Evolutionary conservation across 208 protist genomes (phyloP), one percentile per base, ranked within the genome.

Genomic region (Crithidia fasciculata): DNA sequence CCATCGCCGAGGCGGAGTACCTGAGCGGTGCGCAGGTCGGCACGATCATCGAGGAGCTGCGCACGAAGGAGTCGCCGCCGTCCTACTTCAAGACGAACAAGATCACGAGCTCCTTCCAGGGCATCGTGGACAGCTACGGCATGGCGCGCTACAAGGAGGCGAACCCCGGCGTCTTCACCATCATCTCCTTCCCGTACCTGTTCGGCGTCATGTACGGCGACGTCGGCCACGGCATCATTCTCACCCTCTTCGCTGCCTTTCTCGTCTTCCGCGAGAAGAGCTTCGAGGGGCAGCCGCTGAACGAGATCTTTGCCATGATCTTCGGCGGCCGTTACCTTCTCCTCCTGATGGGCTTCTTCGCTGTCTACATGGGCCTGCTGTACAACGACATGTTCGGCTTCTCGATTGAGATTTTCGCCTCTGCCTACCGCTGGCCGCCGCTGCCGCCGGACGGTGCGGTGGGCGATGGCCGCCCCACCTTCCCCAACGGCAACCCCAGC

Each of bases 181-280:
- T 99, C 66, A 91, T 99, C 59, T 99, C 98, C 43, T 99, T 99
- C 85, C 99, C 99, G 16, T 99, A 99, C 85, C 80, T 99, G 2
- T 99, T 99, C 76, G 99, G 95, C 58, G 95, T 99, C 65, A 99
- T 99, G 99, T 99, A 99, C 88, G 99, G 99, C 56, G 99, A 99
- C 82, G 85, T 99, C 5, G 98, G 98, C 53, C 99, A 99, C 90
- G 99, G 98, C 62, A 49, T 97, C 8, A 69, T 99, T n/a, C 82
- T 99, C 19, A 76, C 96, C 12, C 57, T 96, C 41, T 71, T 94
- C 36, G 85, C 93, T 5, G 15, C 93, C 3, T 88, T 77, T 65
- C 73, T 99, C n/a, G 80, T 98, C 19, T 69, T 72, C 44, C 83
- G 85, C 55, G 97, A 98, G 81, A 92, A 92, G n/a, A 41, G 64